Conservation (phyloP, 2,329 filamentous ascomycete genomes). For the Cryphonectria carpinicola region DNA sequence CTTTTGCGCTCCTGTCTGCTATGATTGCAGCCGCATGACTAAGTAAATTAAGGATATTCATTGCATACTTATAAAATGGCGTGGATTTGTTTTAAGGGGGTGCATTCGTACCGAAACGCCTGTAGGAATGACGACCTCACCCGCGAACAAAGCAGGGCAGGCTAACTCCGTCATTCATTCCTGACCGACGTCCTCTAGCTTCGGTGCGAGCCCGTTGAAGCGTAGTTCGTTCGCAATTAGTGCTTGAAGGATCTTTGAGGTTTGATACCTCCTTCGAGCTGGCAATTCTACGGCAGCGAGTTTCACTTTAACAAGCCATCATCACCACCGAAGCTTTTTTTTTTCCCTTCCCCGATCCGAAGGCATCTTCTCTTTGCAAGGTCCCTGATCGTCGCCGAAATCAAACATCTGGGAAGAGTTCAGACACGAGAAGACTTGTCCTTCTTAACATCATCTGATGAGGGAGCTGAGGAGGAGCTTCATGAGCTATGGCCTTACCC, state of each 20-base stretch:
- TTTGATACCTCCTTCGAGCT: neutral
- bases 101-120: neutral
- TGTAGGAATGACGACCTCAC: neutral
- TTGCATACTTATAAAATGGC: neutral
- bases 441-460: neutral
- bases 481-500: neutral
- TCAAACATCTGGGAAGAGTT: neutral
- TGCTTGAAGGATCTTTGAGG: neutral
- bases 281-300: neutral
- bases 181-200: neutral
- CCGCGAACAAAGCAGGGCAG: neutral
- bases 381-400: neutral
- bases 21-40: neutral
- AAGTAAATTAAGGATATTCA: neutral
- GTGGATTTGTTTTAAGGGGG: neutral
- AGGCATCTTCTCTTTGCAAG: neutral
- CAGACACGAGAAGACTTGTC: neutral
- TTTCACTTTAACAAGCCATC: neutral
- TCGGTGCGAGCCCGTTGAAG: neutral
- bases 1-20: neutral
- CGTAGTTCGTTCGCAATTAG: neutral
- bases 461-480: neutral
- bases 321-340: neutral
- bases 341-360: neutral
- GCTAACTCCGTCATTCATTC: neutral